Percentiles rank a stretch among this genome's conserved stretches.
Conservation (phyloP, 1,284 basidiomycete species). For the Sporisorium graminicola region DNA sequence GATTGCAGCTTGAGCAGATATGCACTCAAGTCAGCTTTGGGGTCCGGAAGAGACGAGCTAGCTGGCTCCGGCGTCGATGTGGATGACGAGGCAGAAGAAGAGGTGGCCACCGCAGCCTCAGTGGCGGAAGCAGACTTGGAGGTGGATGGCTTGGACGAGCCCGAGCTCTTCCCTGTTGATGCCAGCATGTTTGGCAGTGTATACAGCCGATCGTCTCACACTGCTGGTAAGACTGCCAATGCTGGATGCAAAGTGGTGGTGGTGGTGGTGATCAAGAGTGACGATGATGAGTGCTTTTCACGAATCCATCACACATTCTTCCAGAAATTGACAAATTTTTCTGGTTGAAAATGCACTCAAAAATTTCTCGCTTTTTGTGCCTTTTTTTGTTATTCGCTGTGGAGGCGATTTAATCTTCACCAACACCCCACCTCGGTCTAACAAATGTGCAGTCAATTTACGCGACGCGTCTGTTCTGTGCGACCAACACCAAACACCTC, state of each 20-base stretch:
- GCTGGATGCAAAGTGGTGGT: background rate
- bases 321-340: conserved; percentile 1
- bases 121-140: conserved; percentile 4
- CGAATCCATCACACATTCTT: conserved; percentile 19
- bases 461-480: conserved; percentile 18
- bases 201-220: background rate
- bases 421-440: conserved; percentile 4
- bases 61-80: conserved; percentile 24
- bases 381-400: conserved; percentile 6
- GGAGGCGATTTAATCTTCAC: conserved; percentile 14
- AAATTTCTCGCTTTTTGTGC: background rate
- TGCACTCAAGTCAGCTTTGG: conserved; percentile 25
- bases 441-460: conserved; percentile 37
- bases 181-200: background rate
- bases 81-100: conserved; percentile 15
- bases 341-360: background rate
- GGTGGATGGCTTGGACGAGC: conserved; percentile 17
- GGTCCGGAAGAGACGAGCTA: conserved; percentile 26
- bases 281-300: conserved; percentile 1
- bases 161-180: background rate
- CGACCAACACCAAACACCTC: conserved; percentile 25
- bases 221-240: background rate
- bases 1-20: conserved; percentile 57
- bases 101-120: background rate
- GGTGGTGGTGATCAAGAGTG: conserved; percentile 8